These are phyloP conservation scores for Ustilago lituana DNA, from an alignment of 1,284 basidiomycete species.

Conservation along the genomic window DNA sequence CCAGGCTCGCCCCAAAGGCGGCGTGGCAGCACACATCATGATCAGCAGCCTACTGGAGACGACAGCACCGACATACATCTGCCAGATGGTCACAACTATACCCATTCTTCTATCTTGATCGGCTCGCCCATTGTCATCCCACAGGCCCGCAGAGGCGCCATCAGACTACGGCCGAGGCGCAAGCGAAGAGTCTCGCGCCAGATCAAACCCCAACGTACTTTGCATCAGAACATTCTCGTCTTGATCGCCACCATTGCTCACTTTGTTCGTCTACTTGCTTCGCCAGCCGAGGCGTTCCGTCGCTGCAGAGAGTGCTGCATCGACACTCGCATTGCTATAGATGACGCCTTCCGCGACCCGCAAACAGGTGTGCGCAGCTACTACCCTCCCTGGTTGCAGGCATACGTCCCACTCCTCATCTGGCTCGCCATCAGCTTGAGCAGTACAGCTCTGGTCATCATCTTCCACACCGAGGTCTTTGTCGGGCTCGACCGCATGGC, in stretches of 20 bases:
- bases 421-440: constrained; percentile 66
- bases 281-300: constrained; percentile 36
- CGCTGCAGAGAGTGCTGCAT: constrained; percentile 38
- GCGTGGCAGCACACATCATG: constrained; percentile 28
- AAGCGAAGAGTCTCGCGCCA: constrained; percentile 16
- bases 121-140: constrained; percentile 58
- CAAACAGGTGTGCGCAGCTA: constrained; percentile 55
- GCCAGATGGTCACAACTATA: constrained; percentile 21
- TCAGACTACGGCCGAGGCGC: constrained; percentile 32
- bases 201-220: constrained; percentile 23
- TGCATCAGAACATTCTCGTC: constrained; percentile 26
- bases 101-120: constrained; percentile 48
- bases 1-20: constrained; percentile 25
- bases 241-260: constrained; percentile 17
- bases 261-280: constrained; percentile 28
- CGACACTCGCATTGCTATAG: constrained; percentile 45
- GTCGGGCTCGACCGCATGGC: constrained; percentile 57
- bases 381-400: constrained; percentile 64
- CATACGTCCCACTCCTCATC: constrained; percentile 66
- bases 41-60: constrained; percentile 23
- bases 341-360: constrained; percentile 63
- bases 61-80: constrained; percentile 42
- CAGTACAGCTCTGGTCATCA: constrained; percentile 63
- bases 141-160: constrained; percentile 56
- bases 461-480: constrained; percentile 67